Evolutionary conservation across 176 grass and related monocot genomes (phyloP).

Genomic region (Tillandsia leiboldiana): DNA sequence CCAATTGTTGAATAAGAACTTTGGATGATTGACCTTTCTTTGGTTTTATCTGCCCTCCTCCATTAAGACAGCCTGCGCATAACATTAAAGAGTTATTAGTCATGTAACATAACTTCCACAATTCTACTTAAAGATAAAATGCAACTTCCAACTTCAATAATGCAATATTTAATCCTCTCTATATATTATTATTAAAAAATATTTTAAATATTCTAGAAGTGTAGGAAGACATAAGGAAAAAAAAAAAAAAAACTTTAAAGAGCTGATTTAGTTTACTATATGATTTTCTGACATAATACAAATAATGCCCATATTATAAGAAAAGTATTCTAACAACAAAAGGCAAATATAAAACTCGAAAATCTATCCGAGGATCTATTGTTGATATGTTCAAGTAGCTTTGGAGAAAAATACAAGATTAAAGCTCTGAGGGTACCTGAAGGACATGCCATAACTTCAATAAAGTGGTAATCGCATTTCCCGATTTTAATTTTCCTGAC

Average conservation of each 20-base stretch:
- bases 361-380: too few relatives aligned
- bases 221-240: too few relatives aligned
- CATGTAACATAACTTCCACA: background rate
- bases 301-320: too few relatives aligned
- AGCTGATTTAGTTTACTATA: too few relatives aligned
- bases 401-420: background rate
- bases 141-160: background rate
- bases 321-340: too few relatives aligned
- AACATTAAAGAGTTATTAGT: background rate
- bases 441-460: constrained; percentile 99
- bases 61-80: constrained; percentile 71
- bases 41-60: constrained; percentile 82
- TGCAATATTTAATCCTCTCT: too few relatives aligned
- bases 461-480: constrained; percentile 76
- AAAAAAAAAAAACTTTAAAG: too few relatives aligned
- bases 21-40: constrained; percentile 26
- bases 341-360: too few relatives aligned
- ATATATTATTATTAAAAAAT: too few relatives aligned
- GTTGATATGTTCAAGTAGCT: too few relatives aligned
- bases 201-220: too few relatives aligned
- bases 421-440: constrained; percentile 42
- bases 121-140: background rate
- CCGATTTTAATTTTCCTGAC: constrained; percentile 91
- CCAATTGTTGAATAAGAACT: constrained; percentile 68
- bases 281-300: too few relatives aligned